phyloP scores from a whole-genome alignment of 2,329 filamentous ascomycete species.

The Fusarium xyrophilum region DNA sequence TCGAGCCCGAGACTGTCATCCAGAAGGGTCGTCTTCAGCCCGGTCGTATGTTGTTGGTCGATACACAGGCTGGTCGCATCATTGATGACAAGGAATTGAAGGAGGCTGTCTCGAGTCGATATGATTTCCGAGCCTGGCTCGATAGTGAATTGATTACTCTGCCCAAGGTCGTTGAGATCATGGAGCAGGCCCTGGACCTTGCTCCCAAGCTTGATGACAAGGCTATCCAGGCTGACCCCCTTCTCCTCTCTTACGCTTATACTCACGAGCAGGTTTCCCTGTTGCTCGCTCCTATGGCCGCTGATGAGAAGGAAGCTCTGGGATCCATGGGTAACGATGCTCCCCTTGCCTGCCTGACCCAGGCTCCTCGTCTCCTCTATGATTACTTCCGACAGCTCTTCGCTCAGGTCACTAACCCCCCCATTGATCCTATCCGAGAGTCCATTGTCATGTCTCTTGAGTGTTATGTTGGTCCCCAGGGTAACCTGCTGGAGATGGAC shows the following conservation, averaged over 20 bases:
- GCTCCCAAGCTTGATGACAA: slow-evolving; percentile 70
- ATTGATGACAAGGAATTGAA: slow-evolving; percentile 95
- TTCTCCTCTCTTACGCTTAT: slow-evolving; percentile 88
- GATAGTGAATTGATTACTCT: slow-evolving; percentile 85
- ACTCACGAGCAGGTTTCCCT: slow-evolving; percentile 94
- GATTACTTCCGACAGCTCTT: slow-evolving; percentile 99
- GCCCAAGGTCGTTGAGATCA: slow-evolving; percentile 72
- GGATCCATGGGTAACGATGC: slow-evolving; percentile 99
- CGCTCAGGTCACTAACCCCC: slow-evolving; percentile 96
- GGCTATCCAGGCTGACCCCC: slow-evolving; percentile 81
- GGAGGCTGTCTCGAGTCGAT: slow-evolving; percentile 81
- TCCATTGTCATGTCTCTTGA: slow-evolving; percentile 98
- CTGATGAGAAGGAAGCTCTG: slow-evolving; percentile 94
- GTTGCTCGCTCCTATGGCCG: slow-evolving; percentile 92
- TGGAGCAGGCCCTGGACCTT: slow-evolving; percentile 68
- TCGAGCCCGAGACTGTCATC: slow-evolving; percentile 87
- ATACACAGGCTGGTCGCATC: slow-evolving; percentile 86
- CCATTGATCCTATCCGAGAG: slow-evolving; percentile 95
- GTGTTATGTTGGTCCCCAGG: slow-evolving; percentile 94
- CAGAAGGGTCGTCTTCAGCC: slow-evolving; percentile 95
- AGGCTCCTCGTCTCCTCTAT: slow-evolving; percentile 85
- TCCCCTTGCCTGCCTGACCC: slow-evolving; percentile 88
- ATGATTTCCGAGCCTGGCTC: slow-evolving; percentile 89
- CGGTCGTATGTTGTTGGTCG: slow-evolving; percentile 94
- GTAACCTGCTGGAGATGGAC: slow-evolving; percentile 94